A percentile compares a stretch with the other conserved stretches of the same genome.
Evolutionary conservation across 106 monocot genomes (phyloP).

Genomic region (Platanthera zijinensis): DNA sequence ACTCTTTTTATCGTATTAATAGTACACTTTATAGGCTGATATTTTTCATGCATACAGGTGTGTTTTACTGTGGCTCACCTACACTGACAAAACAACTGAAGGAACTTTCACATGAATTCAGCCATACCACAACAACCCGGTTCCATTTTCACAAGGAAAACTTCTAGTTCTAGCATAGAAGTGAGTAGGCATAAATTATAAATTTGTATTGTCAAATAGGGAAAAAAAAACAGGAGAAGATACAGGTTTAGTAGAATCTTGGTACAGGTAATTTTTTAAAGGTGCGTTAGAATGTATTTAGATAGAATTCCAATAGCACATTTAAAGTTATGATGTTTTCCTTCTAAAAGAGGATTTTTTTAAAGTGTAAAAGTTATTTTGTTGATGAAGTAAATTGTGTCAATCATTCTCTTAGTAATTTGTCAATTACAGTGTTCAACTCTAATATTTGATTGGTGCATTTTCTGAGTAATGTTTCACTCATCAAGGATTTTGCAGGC

Average conservation of each 20-base stretch:
- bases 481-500: not conserved
- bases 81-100: conserved; percentile 63
- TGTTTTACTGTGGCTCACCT: conserved; percentile 92
- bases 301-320: not conserved
- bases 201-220: conserved; percentile 12
- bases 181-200: conserved; percentile 3
- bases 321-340: not conserved
- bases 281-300: not conserved
- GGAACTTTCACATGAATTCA: conserved; percentile 80
- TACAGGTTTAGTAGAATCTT: conserved; percentile 5
- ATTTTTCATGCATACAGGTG: conserved; percentile 47
- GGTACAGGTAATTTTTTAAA: not conserved
- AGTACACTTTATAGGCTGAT: not conserved
- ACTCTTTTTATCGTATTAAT: not conserved
- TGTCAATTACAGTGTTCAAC: not conserved
- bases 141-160: conserved; percentile 99
- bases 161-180: conserved; percentile 35
- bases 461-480: not conserved
- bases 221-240: conserved; percentile 3
- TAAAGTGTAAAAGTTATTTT: not conserved
- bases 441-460: not conserved
- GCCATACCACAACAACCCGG: conserved; percentile 70
- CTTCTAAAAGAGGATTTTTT: not conserved
- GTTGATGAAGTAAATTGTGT: not conserved
- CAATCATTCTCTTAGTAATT: not conserved